Evolutionary conservation across 2,329 filamentous ascomycete genomes (phyloP), one percentile per base, ranked within the genome.

Genomic region (Sordariomycetes sp.): DNA sequence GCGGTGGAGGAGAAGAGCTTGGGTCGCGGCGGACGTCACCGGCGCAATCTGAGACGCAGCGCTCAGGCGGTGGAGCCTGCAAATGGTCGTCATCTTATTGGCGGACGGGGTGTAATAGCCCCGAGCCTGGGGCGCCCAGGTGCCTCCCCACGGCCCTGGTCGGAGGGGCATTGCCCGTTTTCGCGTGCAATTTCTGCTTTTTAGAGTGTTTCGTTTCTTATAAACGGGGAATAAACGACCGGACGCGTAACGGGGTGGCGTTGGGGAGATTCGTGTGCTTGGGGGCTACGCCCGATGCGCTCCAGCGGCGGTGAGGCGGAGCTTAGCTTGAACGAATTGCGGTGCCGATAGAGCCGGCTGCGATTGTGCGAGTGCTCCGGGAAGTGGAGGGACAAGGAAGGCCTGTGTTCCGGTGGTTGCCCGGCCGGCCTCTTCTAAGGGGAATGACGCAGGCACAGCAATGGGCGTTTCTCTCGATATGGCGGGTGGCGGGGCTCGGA

Each of bases 1-100:
- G 25, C 22, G 35, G 54, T 16, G 37, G 37, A 56, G 40, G 40
- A n/a, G 40, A 8, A 46, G 40, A 12, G 22, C 37, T 24, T 14
- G 24, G n/a, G 28, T 32, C 28, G 28, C 28, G 28, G 55, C 35
- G 20, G 55, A 57, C 55, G 55, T 57, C 55, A 57, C 55, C 24
- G 25, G 43, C 43, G 55, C 55, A 52, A 52, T 37, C 24, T 57
- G 55, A 57, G 46, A 52, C 55, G 48, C 50, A 25, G 54, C 37
- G 40, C 54, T 20, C 35, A 46, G 35, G 40, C 52, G 52, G 40
- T n/a, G 40, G 40, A 46, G 40, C 10, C 5, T n/a, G 18, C 18
- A 46, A 46, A 32, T 32, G 28, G 20, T n/a, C 20, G 22, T 8
- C n/a, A 50, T 50, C n/a, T 50, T 50, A 50, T 50, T 50, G 20